Conservation (phyloP, 345 rosid genomes). For the Hevea brasiliensis region DNA sequence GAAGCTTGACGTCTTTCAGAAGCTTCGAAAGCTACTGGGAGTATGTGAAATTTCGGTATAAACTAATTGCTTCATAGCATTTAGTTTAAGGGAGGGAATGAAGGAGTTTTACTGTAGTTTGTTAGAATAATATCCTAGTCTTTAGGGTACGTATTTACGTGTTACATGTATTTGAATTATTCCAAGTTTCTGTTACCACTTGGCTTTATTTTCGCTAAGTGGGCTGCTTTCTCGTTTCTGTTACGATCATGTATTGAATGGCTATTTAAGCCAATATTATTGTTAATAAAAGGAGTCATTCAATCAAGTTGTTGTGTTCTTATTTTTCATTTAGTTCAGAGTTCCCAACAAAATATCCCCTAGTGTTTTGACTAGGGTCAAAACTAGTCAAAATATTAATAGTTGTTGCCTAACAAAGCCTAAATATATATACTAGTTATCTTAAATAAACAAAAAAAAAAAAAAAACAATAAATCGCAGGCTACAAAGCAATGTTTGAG, state of each 20-base stretch:
- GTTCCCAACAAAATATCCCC: too few species aligned
- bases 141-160: not conserved
- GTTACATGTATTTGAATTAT: too few species aligned
- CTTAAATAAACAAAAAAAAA: too few species aligned
- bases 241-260: not conserved
- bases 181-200: not conserved
- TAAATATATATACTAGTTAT: too few species aligned
- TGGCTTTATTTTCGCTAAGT: not conserved
- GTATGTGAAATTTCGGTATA: not conserved
- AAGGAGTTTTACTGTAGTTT: not conserved
- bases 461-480: too few species aligned
- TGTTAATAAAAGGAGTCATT: not conserved
- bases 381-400: too few species aligned
- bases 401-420: too few species aligned
- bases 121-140: not conserved
- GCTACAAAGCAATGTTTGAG: too few species aligned
- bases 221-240: not conserved
- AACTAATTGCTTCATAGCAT: constrained; percentile 5
- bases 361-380: too few species aligned
- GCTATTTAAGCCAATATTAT: not conserved
- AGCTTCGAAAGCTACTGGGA: not conserved
- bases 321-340: too few species aligned
- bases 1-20: not conserved
- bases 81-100: constrained; percentile 4
- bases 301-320: not conserved